Evolutionary conservation across 176 grass and related monocot species (phyloP).

Genomic region (Thinopyrum elongatum): DNA sequence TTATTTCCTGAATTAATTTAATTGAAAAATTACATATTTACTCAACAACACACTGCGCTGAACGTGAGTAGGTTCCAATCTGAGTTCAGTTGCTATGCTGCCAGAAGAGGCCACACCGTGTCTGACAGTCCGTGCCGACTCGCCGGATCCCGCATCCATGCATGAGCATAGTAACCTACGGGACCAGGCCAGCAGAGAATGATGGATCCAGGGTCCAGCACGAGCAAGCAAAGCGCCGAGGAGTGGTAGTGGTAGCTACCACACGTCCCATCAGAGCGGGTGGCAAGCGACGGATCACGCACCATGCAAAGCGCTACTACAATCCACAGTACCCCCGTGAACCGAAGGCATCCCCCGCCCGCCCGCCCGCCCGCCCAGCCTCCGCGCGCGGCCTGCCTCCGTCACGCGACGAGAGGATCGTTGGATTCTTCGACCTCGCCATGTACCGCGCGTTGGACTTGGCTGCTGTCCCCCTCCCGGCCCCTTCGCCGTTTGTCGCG

Average conservation of each 20-base stretch:
- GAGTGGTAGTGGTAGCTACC: neutral
- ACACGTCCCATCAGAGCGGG: constrained; percentile 26
- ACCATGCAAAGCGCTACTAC: too few species aligned
- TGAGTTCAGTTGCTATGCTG: too few species aligned
- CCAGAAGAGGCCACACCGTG: neutral
- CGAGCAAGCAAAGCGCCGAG: neutral
- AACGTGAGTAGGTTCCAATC: too few species aligned
- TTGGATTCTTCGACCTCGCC: too few species aligned
- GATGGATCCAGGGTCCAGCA: constrained; percentile 21
- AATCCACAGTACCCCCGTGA: too few species aligned
- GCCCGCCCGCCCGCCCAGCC: neutral
- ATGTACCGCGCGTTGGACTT: too few species aligned
- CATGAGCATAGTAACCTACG: neutral
- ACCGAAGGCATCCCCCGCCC: too few species aligned
- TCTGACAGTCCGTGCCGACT: neutral
- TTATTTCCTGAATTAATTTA: too few species aligned
- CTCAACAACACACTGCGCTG: too few species aligned
- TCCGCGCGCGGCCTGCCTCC: neutral
- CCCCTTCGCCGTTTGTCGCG: constrained; percentile 18
- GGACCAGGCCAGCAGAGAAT: constrained; percentile 15
- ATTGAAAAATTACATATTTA: too few species aligned
- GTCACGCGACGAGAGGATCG: too few species aligned
- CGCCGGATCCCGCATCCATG: neutral
- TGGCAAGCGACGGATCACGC: neutral
- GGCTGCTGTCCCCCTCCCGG: neutral